A percentile compares a stretch with the other conserved stretches of the same genome.
phyloP scores from a whole-genome alignment of 768 basidiomycete species.

The Trametes cingulata region DNA sequence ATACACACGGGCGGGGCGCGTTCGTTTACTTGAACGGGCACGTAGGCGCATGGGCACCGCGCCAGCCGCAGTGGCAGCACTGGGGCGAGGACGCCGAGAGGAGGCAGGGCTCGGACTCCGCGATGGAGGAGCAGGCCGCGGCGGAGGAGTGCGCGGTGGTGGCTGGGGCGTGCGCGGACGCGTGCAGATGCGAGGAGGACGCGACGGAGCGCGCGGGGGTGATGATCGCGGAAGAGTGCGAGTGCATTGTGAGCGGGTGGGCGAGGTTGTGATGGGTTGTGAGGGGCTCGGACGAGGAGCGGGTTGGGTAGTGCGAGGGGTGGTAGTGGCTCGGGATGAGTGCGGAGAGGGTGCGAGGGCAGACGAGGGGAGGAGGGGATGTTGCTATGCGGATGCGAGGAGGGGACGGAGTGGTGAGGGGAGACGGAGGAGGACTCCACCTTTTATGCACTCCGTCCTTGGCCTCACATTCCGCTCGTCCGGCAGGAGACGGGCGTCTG shows the following conservation, averaged over 20 bases:
- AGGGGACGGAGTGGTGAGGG: slow-evolving; percentile 20
- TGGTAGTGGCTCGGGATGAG: slow-evolving; percentile 11
- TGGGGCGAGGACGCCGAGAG: slow-evolving; percentile 64
- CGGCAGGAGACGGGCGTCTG: slow-evolving; percentile 12
- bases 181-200: slow-evolving; percentile 17
- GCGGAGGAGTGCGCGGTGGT: slow-evolving; percentile 28
- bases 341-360: slow-evolving; percentile 6
- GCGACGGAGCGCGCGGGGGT: slow-evolving; percentile 16
- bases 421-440: slow-evolving; percentile 17
- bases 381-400: slow-evolving; percentile 8
- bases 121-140: slow-evolving; percentile 28
- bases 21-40: slow-evolving; percentile 65
- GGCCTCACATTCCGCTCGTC: slow-evolving; percentile 12
- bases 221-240: slow-evolving; percentile 5
- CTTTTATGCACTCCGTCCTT: slow-evolving; percentile 17
- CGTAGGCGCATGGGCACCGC: slow-evolving; percentile 56
- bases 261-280: not conserved
- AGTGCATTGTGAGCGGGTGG: slow-evolving; percentile 21
- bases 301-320: slow-evolving; percentile 1
- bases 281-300: slow-evolving; percentile 5
- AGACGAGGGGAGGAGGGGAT: slow-evolving; percentile 6
- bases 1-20: slow-evolving; percentile 24
- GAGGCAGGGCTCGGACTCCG: slow-evolving; percentile 33
- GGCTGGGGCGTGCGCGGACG: slow-evolving; percentile 9
- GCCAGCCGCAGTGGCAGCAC: slow-evolving; percentile 78